phyloP scores from a whole-genome alignment of 805 yeast species.

The Nakazawaea populi region DNA sequence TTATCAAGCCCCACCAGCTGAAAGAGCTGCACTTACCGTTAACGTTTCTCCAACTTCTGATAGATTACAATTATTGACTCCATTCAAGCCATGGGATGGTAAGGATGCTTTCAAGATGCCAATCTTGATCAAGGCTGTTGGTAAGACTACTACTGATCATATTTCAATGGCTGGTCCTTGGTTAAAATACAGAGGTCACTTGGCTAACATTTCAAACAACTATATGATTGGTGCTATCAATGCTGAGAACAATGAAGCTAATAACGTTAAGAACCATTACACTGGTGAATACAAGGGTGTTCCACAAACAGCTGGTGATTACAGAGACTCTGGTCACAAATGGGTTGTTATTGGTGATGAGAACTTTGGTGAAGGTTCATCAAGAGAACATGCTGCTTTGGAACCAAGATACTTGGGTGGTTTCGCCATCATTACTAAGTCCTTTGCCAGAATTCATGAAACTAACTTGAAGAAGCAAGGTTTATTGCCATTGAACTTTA shows the following conservation, averaged over 20 bases:
- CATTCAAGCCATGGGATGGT: conserved; percentile 96
- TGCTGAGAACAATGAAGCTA: conserved; percentile 93
- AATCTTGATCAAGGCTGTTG: conserved; percentile 91
- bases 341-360: conserved; percentile 99
- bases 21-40: conserved; percentile 70
- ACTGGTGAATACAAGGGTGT: conserved; percentile 92
- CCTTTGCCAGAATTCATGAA: conserved; percentile 98
- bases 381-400: conserved; percentile 99
- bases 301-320: conserved; percentile 93
- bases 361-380: conserved; percentile 99
- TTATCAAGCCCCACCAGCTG: conserved; percentile 94
- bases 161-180: conserved; percentile 99
- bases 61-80: conserved; percentile 91
- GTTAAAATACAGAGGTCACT: conserved; percentile 99
- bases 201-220: conserved; percentile 97
- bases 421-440: conserved; percentile 94
- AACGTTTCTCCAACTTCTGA: conserved; percentile 84
- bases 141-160: conserved; percentile 99
- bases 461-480: conserved; percentile 99
- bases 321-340: conserved; percentile 86
- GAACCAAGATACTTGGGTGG: conserved; percentile 99
- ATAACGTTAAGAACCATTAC: conserved; percentile 82
- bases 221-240: conserved; percentile 99
- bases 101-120: conserved; percentile 87
- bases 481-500: conserved; percentile 93